phyloP scores from a whole-genome alignment of 75 land plant genomes.

The Pinus tabuliformis region DNA sequence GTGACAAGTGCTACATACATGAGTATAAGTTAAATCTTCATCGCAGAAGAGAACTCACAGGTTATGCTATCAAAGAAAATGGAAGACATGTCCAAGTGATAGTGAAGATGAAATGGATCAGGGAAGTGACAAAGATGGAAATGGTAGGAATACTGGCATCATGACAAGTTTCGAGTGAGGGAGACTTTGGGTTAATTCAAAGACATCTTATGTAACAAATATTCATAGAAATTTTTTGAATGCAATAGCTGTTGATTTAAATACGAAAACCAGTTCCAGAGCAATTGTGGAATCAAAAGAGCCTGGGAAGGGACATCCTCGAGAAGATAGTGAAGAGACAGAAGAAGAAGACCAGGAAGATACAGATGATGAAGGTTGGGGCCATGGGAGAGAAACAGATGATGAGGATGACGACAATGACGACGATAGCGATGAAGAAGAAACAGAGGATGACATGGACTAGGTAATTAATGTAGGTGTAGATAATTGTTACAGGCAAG shows the following conservation, averaged over 20 bases:
- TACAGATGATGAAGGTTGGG: too few relatives aligned
- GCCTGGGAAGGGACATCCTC: slow-evolving; percentile 27
- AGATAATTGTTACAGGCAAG: too few relatives aligned
- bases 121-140: slow-evolving; percentile 53
- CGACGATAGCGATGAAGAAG: too few relatives aligned
- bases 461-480: too few relatives aligned
- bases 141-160: slow-evolving; percentile 21
- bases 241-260: slow-evolving; percentile 4
- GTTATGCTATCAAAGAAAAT: slow-evolving; percentile 52
- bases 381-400: too few relatives aligned
- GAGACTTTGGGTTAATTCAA: slow-evolving; percentile 45
- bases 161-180: slow-evolving; percentile 33
- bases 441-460: too few relatives aligned
- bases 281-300: slow-evolving; percentile 17
- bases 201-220: slow-evolving; percentile 43
- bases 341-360: too few relatives aligned
- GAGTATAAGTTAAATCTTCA: slow-evolving; percentile 98
- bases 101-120: slow-evolving; percentile 74
- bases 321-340: slow-evolving; percentile 90
- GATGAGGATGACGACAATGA: too few relatives aligned
- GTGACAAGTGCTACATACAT: slow-evolving; percentile 90
- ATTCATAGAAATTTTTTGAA: slow-evolving; percentile 29
- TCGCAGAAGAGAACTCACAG: slow-evolving; percentile 66
- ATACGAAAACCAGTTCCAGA: neutral
- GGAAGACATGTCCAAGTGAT: slow-evolving; percentile 28